Percentiles rank a stretch among this genome's conserved stretches.
These are phyloP conservation scores for Exophiala xenobiotica DNA, from an alignment of 2,329 filamentous ascomycete genomes.

Conservation along the genomic window DNA sequence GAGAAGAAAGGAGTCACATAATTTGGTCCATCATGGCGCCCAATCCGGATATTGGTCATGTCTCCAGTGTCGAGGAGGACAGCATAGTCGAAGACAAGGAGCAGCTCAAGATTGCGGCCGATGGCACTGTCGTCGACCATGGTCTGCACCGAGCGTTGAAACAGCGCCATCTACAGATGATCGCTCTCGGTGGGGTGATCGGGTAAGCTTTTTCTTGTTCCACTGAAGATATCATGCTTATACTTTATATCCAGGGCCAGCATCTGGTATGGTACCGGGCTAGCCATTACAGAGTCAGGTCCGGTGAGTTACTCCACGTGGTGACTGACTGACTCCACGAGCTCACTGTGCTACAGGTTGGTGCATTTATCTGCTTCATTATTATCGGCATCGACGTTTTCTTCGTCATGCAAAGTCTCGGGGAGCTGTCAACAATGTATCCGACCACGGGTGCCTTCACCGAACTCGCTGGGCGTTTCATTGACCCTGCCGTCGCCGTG, in stretches of 20 bases:
- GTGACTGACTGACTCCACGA: background rate
- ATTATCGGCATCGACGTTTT: conserved; percentile 50
- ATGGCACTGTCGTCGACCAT: conserved; percentile 11
- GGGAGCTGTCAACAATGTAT: conserved; percentile 51
- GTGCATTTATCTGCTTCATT: conserved; percentile 53
- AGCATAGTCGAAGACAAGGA: conserved; percentile 5
- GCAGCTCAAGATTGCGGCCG: conserved; percentile 1
- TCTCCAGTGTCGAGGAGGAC: conserved; percentile 1
- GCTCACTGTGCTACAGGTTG: conserved; percentile 22
- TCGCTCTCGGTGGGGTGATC: conserved; percentile 29
- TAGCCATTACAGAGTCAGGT: conserved; percentile 4
- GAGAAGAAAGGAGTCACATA: background rate
- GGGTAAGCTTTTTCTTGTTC: conserved; percentile 54
- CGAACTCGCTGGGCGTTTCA: conserved; percentile 43
- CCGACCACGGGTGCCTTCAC: conserved; percentile 51
- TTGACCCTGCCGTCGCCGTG: conserved; percentile 50
- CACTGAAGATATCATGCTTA: conserved; percentile 34
- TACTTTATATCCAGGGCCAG: conserved; percentile 4
- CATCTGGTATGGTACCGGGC: conserved; percentile 10
- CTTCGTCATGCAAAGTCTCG: conserved; percentile 42
- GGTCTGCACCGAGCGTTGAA: conserved; percentile 34
- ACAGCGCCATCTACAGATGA: conserved; percentile 27
- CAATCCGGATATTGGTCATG: conserved; percentile 1
- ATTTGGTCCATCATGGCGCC: background rate
- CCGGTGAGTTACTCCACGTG: background rate